Evolutionary conservation across 2,329 filamentous ascomycete genomes (phyloP).

Genomic region (Seiridium cupressi): DNA sequence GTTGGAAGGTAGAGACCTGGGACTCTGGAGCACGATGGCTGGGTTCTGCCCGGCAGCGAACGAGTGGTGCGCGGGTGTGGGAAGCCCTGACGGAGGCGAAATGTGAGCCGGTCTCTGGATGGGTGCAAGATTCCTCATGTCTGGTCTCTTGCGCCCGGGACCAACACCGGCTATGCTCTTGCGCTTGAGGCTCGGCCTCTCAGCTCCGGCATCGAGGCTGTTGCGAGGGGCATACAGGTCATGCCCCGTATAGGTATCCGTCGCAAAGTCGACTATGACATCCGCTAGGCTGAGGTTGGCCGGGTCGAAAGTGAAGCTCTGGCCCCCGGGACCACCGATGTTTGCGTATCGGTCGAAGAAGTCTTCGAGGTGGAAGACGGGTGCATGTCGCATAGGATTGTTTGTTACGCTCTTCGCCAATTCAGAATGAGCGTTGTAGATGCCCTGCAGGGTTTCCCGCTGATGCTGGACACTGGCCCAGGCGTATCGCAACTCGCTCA

Average conservation of each 20-base stretch:
- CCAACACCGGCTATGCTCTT: slow-evolving; percentile 37
- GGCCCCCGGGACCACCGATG: slow-evolving; percentile 55
- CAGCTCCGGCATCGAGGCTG: slow-evolving; percentile 17
- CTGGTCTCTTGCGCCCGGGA: slow-evolving; percentile 36
- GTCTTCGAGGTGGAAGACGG: slow-evolving; percentile 81
- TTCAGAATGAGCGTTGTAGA: slow-evolving; percentile 77
- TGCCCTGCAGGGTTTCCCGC: slow-evolving; percentile 71
- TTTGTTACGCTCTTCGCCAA: slow-evolving; percentile 71
- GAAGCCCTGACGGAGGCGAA: slow-evolving; percentile 25
- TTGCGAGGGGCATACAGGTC: slow-evolving; percentile 45
- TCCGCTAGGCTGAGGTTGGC: slow-evolving; percentile 72
- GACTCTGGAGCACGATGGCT: slow-evolving; percentile 35
- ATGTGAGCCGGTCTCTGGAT: slow-evolving; percentile 29
- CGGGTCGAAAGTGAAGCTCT: slow-evolving; percentile 65
- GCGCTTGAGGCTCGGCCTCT: slow-evolving; percentile 44
- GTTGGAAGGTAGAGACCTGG: slow-evolving; percentile 34
- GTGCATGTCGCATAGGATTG: slow-evolving; percentile 70
- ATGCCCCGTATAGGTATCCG: slow-evolving; percentile 52
- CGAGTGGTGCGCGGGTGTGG: slow-evolving; percentile 33
- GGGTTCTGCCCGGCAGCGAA: slow-evolving; percentile 37
- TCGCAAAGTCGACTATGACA: slow-evolving; percentile 57
- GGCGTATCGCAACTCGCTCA: slow-evolving; percentile 70
- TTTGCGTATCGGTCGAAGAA: slow-evolving; percentile 79
- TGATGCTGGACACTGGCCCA: slow-evolving; percentile 82
- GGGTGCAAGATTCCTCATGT: slow-evolving; percentile 34